Evolutionary conservation across 441 rosid species (phyloP).

Genomic region (Gossypium trilobum): DNA sequence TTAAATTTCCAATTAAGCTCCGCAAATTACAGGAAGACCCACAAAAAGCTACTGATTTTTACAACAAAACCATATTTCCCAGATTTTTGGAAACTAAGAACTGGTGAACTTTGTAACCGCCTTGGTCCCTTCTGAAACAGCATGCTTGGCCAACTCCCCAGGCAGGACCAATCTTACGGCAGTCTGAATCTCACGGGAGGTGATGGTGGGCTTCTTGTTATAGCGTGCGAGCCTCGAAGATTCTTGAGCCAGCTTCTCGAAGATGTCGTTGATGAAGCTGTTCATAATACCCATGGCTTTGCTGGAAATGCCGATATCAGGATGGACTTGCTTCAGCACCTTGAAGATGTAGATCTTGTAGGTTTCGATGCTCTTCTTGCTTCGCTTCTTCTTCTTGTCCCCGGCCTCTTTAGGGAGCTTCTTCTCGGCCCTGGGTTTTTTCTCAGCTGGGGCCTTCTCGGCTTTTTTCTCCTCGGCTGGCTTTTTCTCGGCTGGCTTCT

Average conservation of each 20-base stretch:
- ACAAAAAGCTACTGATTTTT: not conserved
- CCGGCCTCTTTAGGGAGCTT: conserved; percentile 6
- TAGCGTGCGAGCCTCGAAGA: conserved; percentile 7
- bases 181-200: conserved; percentile 18
- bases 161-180: conserved; percentile 12
- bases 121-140: not conserved
- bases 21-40: not conserved
- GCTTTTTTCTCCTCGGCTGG: conserved; percentile 13
- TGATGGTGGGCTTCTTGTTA: conserved; percentile 17
- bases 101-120: not conserved
- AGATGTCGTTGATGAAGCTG: conserved; percentile 17
- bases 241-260: conserved; percentile 18
- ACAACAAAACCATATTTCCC: not conserved
- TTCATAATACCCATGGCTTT: conserved; percentile 17
- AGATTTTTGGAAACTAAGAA: not conserved
- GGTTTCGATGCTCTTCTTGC: conserved; percentile 15
- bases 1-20: no score
- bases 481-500: conserved; percentile 13
- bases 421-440: conserved; percentile 16
- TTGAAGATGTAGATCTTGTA: conserved; percentile 21
- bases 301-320: conserved; percentile 14
- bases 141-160: not conserved
- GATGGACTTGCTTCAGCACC: conserved; percentile 15
- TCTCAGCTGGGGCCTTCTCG: conserved; percentile 18
- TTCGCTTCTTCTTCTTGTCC: conserved; percentile 13